These are phyloP conservation scores for Cytospora leucostoma DNA, from an alignment of 2,329 filamentous ascomycete genomes.

Conservation along the genomic window DNA sequence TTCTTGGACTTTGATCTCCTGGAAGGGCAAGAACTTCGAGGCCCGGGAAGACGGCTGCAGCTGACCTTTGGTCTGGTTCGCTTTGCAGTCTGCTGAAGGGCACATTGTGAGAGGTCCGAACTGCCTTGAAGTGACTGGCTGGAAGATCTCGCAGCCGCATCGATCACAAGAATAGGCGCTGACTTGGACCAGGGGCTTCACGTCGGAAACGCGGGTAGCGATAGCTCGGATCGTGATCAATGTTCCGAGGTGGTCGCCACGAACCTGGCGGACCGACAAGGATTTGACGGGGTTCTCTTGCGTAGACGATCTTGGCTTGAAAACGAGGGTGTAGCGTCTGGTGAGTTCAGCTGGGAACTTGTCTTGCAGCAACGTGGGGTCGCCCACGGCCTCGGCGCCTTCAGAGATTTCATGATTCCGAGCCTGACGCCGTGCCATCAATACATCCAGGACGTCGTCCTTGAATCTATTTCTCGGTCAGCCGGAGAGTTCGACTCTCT, in stretches of 20 bases:
- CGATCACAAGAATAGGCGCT: constrained; percentile 97
- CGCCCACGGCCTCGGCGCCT: constrained; percentile 64
- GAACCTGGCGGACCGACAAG: constrained; percentile 89
- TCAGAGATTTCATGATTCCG: constrained; percentile 77
- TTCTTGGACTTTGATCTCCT: constrained; percentile 98
- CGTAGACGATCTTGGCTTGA: constrained; percentile 83
- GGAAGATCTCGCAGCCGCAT: constrained; percentile 96
- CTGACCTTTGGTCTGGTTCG: constrained; percentile 90
- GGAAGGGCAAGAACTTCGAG: constrained; percentile 95
- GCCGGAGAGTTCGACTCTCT: constrained; percentile 30
- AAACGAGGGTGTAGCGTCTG: constrained; percentile 90
- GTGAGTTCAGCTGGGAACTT: constrained; percentile 92
- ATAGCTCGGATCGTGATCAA: constrained; percentile 95
- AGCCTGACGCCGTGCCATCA: constrained; percentile 87
- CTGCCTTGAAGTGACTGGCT: constrained; percentile 87
- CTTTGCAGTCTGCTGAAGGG: constrained; percentile 84
- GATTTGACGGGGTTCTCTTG: constrained; percentile 63
- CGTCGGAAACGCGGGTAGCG: constrained; percentile 91
- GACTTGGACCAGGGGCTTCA: constrained; percentile 96
- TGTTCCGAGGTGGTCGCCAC: constrained; percentile 87
- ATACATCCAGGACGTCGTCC: constrained; percentile 93
- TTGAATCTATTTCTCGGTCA: constrained; percentile 71
- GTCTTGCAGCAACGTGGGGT: constrained; percentile 67
- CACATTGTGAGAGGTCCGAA: constrained; percentile 86
- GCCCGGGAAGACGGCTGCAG: constrained; percentile 93